A percentile compares a stretch with the other conserved stretches of the same genome.
phyloP scores from a whole-genome alignment of 75 land plant species.

The Pinus tabuliformis region DNA sequence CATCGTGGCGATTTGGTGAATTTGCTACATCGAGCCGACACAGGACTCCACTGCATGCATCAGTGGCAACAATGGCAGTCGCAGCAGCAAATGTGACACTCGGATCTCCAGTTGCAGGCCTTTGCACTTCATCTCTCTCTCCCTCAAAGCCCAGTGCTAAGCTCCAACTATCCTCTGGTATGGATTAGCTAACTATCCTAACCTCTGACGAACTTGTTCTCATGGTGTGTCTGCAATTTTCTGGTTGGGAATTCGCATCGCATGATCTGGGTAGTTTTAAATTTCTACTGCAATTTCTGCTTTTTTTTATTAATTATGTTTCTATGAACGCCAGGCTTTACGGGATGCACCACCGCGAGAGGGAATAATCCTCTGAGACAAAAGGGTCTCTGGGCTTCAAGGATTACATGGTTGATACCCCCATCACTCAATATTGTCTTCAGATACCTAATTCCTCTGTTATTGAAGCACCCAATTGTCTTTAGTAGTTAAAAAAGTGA shows the following conservation, averaged over 20 bases:
- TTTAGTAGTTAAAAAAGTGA: background rate
- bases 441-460: too few relatives aligned
- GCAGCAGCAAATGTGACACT: conserved; percentile 15
- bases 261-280: background rate
- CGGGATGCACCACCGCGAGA: background rate
- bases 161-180: conserved; percentile 23
- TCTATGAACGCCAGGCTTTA: background rate
- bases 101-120: conserved; percentile 25
- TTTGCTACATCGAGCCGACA: too few relatives aligned
- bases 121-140: conserved; percentile 26
- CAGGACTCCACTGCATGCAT: background rate
- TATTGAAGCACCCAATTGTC: background rate
- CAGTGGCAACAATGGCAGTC: conserved; percentile 37
- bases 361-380: background rate
- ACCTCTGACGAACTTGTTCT: background rate
- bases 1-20: background rate
- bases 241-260: background rate
- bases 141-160: conserved; percentile 7
- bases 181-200: background rate
- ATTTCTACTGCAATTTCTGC: background rate
- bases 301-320: background rate
- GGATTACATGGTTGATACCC: background rate
- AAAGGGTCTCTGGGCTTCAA: background rate
- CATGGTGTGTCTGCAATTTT: background rate
- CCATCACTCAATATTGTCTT: background rate